Percentiles rank a stretch among this genome's conserved stretches.
Evolutionary conservation across 2,329 filamentous ascomycete genomes (phyloP).

Genomic region (Scedosporium dehoogii): DNA sequence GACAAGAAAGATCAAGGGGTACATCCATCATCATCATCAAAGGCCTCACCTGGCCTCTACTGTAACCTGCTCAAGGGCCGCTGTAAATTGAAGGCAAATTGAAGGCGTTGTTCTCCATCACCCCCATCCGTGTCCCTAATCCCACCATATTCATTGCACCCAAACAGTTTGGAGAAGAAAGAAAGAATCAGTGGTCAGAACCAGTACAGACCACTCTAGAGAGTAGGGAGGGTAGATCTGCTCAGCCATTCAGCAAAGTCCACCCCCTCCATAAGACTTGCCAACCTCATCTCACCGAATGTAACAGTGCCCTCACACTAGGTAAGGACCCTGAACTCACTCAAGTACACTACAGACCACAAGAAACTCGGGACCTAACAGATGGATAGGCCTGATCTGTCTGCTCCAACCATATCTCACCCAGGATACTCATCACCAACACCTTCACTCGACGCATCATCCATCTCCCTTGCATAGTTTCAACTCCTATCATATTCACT

Average conservation of each 20-base stretch:
- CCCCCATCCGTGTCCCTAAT: not conserved
- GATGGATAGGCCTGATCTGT: not conserved
- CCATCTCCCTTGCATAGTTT: not conserved
- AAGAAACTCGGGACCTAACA: not conserved
- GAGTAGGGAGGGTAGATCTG: not conserved
- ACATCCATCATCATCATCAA: not conserved
- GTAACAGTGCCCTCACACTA: slow-evolving; percentile 31
- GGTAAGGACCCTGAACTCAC: not conserved
- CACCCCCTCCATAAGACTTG: slow-evolving; percentile 25
- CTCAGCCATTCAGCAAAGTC: slow-evolving; percentile 2
- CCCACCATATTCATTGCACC: not conserved
- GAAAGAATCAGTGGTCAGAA: not conserved
- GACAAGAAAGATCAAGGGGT: not conserved
- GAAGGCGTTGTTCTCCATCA: not conserved
- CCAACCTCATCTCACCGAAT: slow-evolving; percentile 27
- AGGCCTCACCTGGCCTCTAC: not conserved
- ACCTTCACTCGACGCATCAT: not conserved
- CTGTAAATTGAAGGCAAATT: not conserved
- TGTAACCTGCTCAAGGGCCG: not conserved
- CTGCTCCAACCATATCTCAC: not conserved
- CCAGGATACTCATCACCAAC: not conserved
- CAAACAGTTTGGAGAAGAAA: not conserved
- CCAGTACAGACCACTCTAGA: not conserved
- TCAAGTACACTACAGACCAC: not conserved
- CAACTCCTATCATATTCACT: not conserved